phyloP scores from a whole-genome alignment of 345 rosid species.

The Dimocarpus longan region DNA sequence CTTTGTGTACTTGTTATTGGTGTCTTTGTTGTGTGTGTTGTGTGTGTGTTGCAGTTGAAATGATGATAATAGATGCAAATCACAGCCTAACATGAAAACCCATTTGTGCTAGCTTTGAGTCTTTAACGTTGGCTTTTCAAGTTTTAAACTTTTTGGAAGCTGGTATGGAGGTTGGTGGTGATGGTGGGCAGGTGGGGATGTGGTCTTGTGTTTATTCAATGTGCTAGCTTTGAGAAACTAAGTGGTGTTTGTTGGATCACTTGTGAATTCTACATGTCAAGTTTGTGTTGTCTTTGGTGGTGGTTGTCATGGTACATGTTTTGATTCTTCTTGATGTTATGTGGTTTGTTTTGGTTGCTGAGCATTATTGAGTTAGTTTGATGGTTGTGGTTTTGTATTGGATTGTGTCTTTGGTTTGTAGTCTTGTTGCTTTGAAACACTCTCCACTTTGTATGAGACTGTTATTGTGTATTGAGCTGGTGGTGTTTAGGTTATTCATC shows the following conservation, averaged over 20 bases:
- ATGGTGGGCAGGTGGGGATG: not conserved
- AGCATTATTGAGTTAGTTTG: constrained; percentile 26
- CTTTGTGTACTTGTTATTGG: not conserved
- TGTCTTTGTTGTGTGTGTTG: not conserved
- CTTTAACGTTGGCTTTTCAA: constrained; percentile 39
- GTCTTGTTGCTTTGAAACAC: constrained; percentile 19
- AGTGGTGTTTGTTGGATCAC: constrained; percentile 35
- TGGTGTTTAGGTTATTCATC: not conserved
- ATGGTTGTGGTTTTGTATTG: constrained; percentile 21
- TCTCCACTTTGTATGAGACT: constrained; percentile 5
- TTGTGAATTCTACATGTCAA: constrained; percentile 25
- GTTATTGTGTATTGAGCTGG: not conserved
- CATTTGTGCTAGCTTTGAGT: constrained; percentile 36
- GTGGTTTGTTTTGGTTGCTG: constrained; percentile 26
- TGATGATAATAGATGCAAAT: constrained; percentile 31
- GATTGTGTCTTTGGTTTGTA: constrained; percentile 30
- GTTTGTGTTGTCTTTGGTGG: constrained; percentile 36
- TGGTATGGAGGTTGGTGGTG: constrained; percentile 33
- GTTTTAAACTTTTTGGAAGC: constrained; percentile 27
- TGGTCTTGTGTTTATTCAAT: constrained; percentile 14
- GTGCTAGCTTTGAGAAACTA: constrained; percentile 24
- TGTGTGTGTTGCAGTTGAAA: constrained; percentile 9
- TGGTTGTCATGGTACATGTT: constrained; percentile 12
- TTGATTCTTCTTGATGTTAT: constrained; percentile 16
- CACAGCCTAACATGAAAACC: constrained; percentile 39